Evolutionary conservation across 169 alveolate species (phyloP), one percentile per base, ranked within the genome.

Genomic region (Eimeria praecox): DNA sequence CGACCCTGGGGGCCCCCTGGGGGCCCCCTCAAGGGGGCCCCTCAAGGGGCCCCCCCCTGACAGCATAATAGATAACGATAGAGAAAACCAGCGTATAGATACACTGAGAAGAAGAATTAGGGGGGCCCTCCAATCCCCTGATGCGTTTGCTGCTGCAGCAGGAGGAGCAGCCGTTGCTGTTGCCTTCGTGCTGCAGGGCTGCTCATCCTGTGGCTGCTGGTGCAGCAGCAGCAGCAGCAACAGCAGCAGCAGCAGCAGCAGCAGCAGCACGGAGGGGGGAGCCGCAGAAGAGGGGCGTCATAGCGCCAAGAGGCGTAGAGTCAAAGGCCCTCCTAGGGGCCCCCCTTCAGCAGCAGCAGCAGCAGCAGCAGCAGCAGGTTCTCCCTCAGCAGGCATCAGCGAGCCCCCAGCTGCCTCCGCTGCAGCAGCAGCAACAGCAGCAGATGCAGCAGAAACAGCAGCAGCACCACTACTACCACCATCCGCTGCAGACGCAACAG

Each of bases 141-240:
- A 77, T 42, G 87, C 54, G 2, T 77, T 77, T 77, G 87, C 87
- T 77, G 87, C 56, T 42, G 52, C 87, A 35, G 87, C 35, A 44
- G 87, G 62, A 44, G 56, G 87, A 3, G 52, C 87, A 10, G 87
- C 87, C 6, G 87, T 77, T 35, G 87, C 87, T 42, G 56, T 35
- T 20, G 87, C 87, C 33, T 77, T 30, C 56, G 87, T 42, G 87
- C 87, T 77, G 87, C 35, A 77, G 35, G 87, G 87, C 56, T 77
- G 87, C 59, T 9, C 87, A 10, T 2, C 56, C 56, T 77, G 87
- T 30, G 87, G 87, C 87, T 77, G 87, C 87, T 77, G 87, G 87
- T 77, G 87, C 87, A 77, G 87, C 87, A 77, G 87, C 87, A 77
- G 52, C 87, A 77, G 87, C 87, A 77, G 87, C 87, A 69, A 42